A percentile compares a stretch with the other conserved stretches of the same genome.
These are phyloP conservation scores for Puccinia novopanici DNA, from an alignment of 1,284 basidiomycete species.

Conservation along the genomic window DNA sequence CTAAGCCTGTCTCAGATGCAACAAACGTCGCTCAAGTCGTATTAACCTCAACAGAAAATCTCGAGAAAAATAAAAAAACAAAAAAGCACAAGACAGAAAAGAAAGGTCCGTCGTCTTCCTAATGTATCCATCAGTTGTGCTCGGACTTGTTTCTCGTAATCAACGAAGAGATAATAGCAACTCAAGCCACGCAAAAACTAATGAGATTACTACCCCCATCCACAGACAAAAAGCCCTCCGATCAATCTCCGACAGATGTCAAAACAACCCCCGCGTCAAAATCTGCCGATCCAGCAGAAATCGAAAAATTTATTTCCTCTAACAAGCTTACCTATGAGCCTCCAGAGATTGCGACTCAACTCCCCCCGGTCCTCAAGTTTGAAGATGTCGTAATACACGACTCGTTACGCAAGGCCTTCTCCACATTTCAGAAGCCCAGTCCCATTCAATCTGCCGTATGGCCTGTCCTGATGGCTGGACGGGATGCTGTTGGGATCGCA, in stretches of 20 bases:
- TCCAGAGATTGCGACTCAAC: constrained; percentile 62
- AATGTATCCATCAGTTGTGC: background rate
- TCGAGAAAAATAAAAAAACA: constrained; percentile 4
- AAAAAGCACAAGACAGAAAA: constrained; percentile 10
- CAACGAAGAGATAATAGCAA: too few species aligned
- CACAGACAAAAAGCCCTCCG: background rate
- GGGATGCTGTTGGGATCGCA: constrained; percentile 90
- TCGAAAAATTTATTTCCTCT: constrained; percentile 69
- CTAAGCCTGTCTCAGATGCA: background rate
- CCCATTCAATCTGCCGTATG: constrained; percentile 95
- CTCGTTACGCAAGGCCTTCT: constrained; percentile 68
- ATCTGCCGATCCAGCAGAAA: constrained; percentile 58
- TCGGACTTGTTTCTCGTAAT: too few species aligned
- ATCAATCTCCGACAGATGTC: background rate
- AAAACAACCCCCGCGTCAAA: background rate
- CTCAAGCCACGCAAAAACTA: background rate
- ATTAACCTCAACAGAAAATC: background rate
- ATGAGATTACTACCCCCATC: background rate
- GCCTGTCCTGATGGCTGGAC: constrained; percentile 80
- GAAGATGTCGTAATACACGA: constrained; percentile 69
- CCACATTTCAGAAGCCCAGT: constrained; percentile 80
- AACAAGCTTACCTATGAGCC: constrained; percentile 72
- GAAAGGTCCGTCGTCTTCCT: background rate
- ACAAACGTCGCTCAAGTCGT: background rate
- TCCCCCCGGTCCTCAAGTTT: constrained; percentile 76